Conservation (phyloP, 345 rosid species). For the Populus deltoides region DNA sequence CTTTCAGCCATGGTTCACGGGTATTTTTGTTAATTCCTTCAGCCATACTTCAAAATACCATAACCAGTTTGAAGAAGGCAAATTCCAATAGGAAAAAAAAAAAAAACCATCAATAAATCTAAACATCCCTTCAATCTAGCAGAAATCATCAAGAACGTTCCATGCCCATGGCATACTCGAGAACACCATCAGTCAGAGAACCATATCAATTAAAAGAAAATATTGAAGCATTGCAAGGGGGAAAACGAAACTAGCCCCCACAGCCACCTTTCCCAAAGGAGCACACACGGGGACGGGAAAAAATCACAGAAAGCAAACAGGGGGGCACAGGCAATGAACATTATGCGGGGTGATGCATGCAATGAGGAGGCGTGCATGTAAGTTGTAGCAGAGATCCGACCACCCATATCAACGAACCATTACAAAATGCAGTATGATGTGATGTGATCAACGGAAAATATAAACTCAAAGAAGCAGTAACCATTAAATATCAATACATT, state of each 20-base stretch:
- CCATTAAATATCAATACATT: not conserved
- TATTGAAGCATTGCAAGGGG: not conserved
- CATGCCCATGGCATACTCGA: not conserved
- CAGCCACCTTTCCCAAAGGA: not conserved
- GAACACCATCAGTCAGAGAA: not conserved
- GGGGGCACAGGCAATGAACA: not conserved
- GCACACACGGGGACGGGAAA: not conserved
- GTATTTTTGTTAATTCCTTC: no score
- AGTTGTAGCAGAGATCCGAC: not conserved
- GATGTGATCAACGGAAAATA: not conserved
- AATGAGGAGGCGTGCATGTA: not conserved
- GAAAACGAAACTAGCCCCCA: not conserved
- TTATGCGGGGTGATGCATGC: not conserved
- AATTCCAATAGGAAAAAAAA: not conserved
- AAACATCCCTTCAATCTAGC: not conserved
- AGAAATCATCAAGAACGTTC: no score
- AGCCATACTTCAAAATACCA: no score
- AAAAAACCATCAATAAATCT: no score
- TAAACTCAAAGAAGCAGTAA: not conserved
- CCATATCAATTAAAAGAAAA: not conserved
- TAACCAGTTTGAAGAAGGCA: not conserved
- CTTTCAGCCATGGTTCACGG: no score
- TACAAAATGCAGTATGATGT: not conserved
- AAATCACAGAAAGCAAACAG: not conserved
- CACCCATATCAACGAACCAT: not conserved